These are phyloP conservation scores for Podaxis sp. DNA, from an alignment of 768 basidiomycete species.

Conservation along the genomic window DNA sequence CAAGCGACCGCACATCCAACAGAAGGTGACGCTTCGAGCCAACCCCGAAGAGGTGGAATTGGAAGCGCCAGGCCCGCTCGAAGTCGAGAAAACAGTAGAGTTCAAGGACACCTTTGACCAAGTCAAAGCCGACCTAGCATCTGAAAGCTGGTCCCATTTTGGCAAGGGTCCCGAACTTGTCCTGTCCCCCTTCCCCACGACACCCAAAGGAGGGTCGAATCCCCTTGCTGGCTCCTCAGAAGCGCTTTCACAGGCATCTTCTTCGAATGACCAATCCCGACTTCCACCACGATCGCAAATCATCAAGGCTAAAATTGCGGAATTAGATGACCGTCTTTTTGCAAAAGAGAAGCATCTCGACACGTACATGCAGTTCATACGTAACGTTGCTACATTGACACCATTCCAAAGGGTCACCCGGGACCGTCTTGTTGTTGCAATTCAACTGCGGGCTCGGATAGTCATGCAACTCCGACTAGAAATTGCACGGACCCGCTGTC, in stretches of 20 bases:
- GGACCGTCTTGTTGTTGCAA: constrained; percentile 59
- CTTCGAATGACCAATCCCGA: constrained; percentile 23
- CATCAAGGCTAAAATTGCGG: constrained; percentile 56
- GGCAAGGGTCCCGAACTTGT: neutral
- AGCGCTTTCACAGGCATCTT: constrained; percentile 16
- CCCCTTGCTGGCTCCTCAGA: neutral
- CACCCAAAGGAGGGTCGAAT: neutral
- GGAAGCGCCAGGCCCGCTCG: constrained; percentile 40
- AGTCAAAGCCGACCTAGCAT: constrained; percentile 80
- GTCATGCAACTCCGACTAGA: constrained; percentile 68
- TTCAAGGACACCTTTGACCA: constrained; percentile 82
- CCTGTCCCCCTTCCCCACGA: neutral
- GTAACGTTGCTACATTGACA: constrained; percentile 80
- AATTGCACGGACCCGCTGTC: constrained; percentile 67
- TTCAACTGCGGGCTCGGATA: constrained; percentile 60
- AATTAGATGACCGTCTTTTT: constrained; percentile 57
- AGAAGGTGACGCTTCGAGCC: constrained; percentile 26
- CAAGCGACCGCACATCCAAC: constrained; percentile 19
- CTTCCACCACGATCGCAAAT: constrained; percentile 52
- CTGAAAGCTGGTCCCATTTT: constrained; percentile 25
- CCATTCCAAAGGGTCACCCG: constrained; percentile 86
- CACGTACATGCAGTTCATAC: constrained; percentile 63
- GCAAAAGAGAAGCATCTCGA: constrained; percentile 57
- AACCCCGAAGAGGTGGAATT: constrained; percentile 29
- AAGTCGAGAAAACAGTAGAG: constrained; percentile 56